Percentiles rank a stretch among this genome's conserved stretches.
Conservation (phyloP, 345 rosid species). For the Euphorbia tirucalli region DNA sequence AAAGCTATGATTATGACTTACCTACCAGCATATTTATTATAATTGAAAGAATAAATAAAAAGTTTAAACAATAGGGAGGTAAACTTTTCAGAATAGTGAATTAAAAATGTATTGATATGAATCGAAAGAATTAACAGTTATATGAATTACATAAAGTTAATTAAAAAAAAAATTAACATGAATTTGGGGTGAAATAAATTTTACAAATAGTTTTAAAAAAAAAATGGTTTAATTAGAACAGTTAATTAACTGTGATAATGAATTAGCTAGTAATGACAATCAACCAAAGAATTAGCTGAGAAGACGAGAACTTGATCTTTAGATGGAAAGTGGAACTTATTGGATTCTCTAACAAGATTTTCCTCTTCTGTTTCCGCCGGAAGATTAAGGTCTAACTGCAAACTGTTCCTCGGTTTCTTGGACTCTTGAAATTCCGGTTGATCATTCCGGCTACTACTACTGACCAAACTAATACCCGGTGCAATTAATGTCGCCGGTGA, state of each 20-base stretch:
- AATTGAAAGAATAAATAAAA: too few species aligned
- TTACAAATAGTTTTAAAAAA: background rate
- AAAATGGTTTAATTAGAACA: background rate
- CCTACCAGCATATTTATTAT: too few species aligned
- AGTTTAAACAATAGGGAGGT: too few species aligned
- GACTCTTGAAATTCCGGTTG: conserved; percentile 34
- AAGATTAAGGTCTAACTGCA: conserved; percentile 24
- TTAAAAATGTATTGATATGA: conserved; percentile 1
- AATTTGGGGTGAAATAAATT: conserved; percentile 4
- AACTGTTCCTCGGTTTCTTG: conserved; percentile 30
- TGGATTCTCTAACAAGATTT: conserved; percentile 5
- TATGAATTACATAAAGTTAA: conserved; percentile 8
- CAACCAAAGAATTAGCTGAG: conserved; percentile 40
- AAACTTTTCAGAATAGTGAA: too few species aligned
- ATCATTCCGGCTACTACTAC: conserved; percentile 8
- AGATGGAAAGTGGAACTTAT: conserved; percentile 19
- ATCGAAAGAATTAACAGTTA: conserved; percentile 28
- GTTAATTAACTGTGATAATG: background rate
- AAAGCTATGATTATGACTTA: too few species aligned
- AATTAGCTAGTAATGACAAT: conserved; percentile 27
- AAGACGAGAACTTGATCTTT: conserved; percentile 52
- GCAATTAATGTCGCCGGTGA: conserved; percentile 1
- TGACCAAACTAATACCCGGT: conserved; percentile 15
- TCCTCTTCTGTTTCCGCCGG: conserved; percentile 28
- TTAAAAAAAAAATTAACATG: background rate